Evolutionary conservation across 805 yeast species (phyloP).

Genomic region (Lachancea mirantina): DNA sequence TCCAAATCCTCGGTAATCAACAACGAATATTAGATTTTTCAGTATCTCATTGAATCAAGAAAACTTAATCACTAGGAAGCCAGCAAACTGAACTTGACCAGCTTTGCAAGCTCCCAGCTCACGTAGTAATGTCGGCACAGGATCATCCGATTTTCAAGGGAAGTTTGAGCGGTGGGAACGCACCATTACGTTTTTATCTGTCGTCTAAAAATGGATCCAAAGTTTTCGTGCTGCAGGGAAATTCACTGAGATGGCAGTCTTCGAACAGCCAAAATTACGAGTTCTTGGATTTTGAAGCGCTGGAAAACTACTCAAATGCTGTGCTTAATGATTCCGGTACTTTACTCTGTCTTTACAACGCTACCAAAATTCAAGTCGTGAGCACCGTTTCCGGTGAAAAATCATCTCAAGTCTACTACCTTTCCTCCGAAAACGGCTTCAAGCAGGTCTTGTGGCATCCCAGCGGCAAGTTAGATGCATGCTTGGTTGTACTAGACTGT

Average conservation of each 20-base stretch:
- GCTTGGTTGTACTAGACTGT: conserved; percentile 20
- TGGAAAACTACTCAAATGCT: conserved; percentile 9
- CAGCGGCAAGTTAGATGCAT: conserved; percentile 16
- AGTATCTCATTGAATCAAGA: too few species aligned
- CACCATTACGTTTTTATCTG: conserved; percentile 13
- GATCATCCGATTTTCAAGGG: conserved; percentile 9
- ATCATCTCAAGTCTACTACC: conserved; percentile 1
- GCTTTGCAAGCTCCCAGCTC: too few species aligned
- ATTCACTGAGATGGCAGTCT: conserved; percentile 17
- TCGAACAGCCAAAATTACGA: conserved; percentile 9
- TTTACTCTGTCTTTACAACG: conserved; percentile 18
- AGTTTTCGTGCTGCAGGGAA: conserved; percentile 15
- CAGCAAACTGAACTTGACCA: too few species aligned
- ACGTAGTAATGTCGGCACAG: too few species aligned
- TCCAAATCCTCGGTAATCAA: too few species aligned
- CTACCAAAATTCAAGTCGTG: conserved; percentile 15
- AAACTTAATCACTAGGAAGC: too few species aligned
- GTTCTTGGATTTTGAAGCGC: conserved; percentile 11
- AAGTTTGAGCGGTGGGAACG: neutral
- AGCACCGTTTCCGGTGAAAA: conserved; percentile 25
- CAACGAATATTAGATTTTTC: too few species aligned
- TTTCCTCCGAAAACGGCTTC: conserved; percentile 14
- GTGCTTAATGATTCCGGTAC: conserved; percentile 16
- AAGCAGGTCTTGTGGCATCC: conserved; percentile 44
- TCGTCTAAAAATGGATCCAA: conserved; percentile 14